These are phyloP conservation scores for Massariosphaeria phaeospora DNA, from an alignment of 495 filamentous ascomycete genomes.

Conservation along the genomic window DNA sequence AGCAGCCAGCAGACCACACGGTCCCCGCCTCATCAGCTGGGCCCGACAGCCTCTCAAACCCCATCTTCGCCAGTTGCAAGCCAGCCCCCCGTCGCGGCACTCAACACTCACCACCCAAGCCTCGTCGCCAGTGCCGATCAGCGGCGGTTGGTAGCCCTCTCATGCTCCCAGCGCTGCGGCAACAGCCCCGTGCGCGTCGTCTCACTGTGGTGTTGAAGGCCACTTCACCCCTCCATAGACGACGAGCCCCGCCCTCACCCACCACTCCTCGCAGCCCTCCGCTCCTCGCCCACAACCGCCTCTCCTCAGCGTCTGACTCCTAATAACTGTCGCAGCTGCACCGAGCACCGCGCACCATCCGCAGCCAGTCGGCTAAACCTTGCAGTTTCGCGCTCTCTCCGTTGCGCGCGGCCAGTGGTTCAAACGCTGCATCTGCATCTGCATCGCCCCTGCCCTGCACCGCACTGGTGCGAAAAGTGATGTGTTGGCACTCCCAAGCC, in stretches of 20 bases:
- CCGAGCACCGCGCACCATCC: background rate
- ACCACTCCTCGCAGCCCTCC: background rate
- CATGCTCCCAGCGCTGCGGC: too few species aligned
- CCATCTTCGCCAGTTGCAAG: too few species aligned
- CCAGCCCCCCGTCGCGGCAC: too few species aligned
- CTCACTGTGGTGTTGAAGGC: too few species aligned
- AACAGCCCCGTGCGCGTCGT: too few species aligned
- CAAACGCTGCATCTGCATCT: background rate
- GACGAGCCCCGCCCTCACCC: background rate
- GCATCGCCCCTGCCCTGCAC: conserved; percentile 22
- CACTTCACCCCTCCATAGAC: too few species aligned
- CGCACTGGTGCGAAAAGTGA: too few species aligned
- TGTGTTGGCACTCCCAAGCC: conserved; percentile 30
- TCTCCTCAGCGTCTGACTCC: conserved; percentile 4
- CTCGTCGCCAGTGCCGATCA: too few species aligned
- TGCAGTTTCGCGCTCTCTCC: conserved; percentile 2
- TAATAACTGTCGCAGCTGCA: conserved; percentile 8
- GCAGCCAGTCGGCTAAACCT: conserved; percentile 20
- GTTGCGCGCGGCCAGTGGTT: conserved; percentile 10
- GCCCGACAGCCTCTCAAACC: too few species aligned
- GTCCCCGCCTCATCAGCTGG: background rate
- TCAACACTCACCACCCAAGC: too few species aligned
- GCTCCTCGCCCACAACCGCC: background rate
- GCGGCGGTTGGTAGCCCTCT: too few species aligned
- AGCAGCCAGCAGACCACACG: background rate